Evolutionary conservation across 371 early-diverging fungal genomes (phyloP), one percentile per base, ranked within the genome.

Genomic region (Dinochytrium kinnereticum): DNA sequence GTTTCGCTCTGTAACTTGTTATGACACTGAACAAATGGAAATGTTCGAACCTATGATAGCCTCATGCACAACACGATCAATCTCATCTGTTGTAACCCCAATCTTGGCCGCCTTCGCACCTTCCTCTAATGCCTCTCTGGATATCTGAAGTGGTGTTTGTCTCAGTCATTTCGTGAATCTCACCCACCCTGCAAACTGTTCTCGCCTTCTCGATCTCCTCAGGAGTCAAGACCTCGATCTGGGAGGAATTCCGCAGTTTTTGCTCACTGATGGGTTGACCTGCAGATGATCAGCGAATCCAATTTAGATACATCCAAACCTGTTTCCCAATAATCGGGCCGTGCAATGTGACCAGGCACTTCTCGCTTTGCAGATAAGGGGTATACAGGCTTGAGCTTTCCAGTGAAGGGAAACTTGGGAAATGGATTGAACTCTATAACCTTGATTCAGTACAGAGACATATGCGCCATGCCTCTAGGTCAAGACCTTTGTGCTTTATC

Each of bases 51-150:
- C 91, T 69, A 98, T 89, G 34, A 91, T 91, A 33, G 93, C 96
- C 71, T 92, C 91, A 78, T 97, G 97, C 30, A 96, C 88, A 65
- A 92, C 88, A 33, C 90, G 79, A 82, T 98, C 96, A 76, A 98
- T 92, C 76, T 94, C 94, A 73, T 93, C 95, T 0, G 98, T 97
- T 0, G 97, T 97, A 3, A 92, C 89, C 1, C 98, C 98, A 28
- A 90, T 87, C 69, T 88, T 89, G 71, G 94, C 84, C 64, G 94
- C 91, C 37, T 88, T 87, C 5, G 89, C 89, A 64, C 92, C 96
- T 61, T 89, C 90, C 51, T 94, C 91, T 33, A 97, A 87, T 0
- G 95, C 93, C 79, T 96, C 95, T 38, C 96, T 88, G 0, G 93
- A 91, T 17, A 98, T 82, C 92, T 79, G 51, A 28, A 30, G n/a